These are phyloP conservation scores for Wolfiporia cocos DNA, from an alignment of 1,284 basidiomycete genomes.

Conservation along the genomic window DNA sequence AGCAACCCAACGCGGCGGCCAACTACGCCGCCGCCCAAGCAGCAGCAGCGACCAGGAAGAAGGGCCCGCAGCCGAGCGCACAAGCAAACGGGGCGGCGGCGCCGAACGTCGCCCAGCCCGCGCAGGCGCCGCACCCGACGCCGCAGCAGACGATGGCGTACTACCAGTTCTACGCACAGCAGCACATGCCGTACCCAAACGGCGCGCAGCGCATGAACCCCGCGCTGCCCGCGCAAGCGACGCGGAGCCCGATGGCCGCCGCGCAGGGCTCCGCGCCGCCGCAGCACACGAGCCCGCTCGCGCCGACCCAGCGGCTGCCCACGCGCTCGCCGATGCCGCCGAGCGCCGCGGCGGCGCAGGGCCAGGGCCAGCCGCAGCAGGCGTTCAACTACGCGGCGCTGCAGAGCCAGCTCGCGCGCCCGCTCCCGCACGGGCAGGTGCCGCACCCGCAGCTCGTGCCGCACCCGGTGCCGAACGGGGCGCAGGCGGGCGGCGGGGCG, in stretches of 20 bases:
- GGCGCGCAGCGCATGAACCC: slow-evolving; percentile 4
- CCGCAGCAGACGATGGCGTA: slow-evolving; percentile 6
- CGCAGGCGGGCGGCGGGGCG: slow-evolving; percentile 3
- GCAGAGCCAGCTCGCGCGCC: slow-evolving; percentile 6
- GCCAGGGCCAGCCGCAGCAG: slow-evolving; percentile 7
- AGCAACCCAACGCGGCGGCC: not conserved
- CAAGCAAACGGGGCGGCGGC: slow-evolving; percentile 1
- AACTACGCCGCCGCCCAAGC: slow-evolving; percentile 5
- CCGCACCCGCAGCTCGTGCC: slow-evolving; percentile 22
- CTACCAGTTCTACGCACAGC: slow-evolving; percentile 4
- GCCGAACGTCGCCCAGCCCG: slow-evolving; percentile 1
- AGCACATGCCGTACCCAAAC: not conserved
- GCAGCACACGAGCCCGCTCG: slow-evolving; percentile 22
- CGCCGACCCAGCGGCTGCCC: slow-evolving; percentile 13
- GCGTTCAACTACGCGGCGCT: slow-evolving; percentile 10
- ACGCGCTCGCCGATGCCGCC: slow-evolving; percentile 22
- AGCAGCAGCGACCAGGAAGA: slow-evolving; percentile 3
- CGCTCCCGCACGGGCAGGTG: slow-evolving; percentile 4
- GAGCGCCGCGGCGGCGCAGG: slow-evolving; percentile 5
- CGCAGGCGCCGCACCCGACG: slow-evolving; percentile 5
- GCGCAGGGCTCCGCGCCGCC: slow-evolving; percentile 8
- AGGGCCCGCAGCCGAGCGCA: not conserved
- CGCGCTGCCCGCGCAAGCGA: slow-evolving; percentile 9
- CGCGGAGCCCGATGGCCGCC: slow-evolving; percentile 11
- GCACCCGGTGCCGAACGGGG: slow-evolving; percentile 10